Percentiles rank a stretch among this genome's conserved stretches.
phyloP scores from a whole-genome alignment of 1,139 yeast species.

The Kazachstania sp. region DNA sequence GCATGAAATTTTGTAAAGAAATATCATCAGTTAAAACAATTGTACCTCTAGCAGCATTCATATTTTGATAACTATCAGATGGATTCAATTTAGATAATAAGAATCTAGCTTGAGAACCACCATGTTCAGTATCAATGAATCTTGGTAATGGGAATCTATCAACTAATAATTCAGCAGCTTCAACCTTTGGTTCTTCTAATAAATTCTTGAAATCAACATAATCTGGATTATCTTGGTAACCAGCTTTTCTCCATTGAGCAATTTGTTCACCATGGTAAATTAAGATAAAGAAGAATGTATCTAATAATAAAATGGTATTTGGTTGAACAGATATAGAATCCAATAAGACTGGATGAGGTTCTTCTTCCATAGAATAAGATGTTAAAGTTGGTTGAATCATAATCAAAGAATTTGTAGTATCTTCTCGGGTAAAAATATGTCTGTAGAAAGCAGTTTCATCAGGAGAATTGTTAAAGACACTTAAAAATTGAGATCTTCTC shows the following conservation, averaged over 20 bases:
- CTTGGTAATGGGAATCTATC: conserved; percentile 97
- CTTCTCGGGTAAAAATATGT: conserved; percentile 85
- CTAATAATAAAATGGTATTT: conserved; percentile 77
- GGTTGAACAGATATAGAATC: conserved; percentile 91
- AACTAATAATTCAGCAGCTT: conserved; percentile 82
- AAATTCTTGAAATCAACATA: conserved; percentile 80
- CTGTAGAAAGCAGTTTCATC: conserved; percentile 98
- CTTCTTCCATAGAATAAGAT: conserved; percentile 74
- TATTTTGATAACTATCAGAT: conserved; percentile 71
- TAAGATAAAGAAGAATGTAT: conserved; percentile 92
- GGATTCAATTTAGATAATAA: conserved; percentile 91
- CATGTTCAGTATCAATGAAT: conserved; percentile 92
- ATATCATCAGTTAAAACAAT: conserved; percentile 95
- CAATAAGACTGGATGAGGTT: conserved; percentile 83
- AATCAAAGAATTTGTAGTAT: conserved; percentile 83
- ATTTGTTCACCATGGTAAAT: conserved; percentile 93
- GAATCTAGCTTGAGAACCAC: conserved; percentile 97
- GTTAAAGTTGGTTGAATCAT: conserved; percentile 97
- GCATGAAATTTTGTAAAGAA: conserved; percentile 83
- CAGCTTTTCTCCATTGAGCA: conserved; percentile 94
- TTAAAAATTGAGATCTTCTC: conserved; percentile 93
- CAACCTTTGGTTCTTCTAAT: conserved; percentile 82
- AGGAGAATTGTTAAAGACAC: conserved; percentile 95
- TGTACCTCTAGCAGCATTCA: conserved; percentile 49
- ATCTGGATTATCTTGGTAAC: conserved; percentile 86